These are phyloP conservation scores for Globisporangium heterothallicum DNA, from an alignment of 352 stramenopile genomes.

Conservation along the genomic window DNA sequence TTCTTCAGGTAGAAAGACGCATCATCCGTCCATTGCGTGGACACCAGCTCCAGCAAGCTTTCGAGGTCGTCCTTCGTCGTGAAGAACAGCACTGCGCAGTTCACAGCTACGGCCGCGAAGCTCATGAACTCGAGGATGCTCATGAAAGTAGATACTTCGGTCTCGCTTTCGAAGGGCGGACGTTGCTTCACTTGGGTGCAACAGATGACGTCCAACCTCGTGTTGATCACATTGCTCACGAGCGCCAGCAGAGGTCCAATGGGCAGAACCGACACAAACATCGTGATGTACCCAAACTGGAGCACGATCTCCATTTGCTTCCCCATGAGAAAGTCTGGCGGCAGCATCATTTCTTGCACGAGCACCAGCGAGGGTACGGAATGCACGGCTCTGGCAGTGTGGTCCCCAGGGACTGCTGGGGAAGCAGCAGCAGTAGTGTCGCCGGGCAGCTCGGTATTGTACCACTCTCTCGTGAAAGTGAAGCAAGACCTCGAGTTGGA, in stretches of 20 bases:
- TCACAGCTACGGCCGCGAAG: conserved; percentile 78
- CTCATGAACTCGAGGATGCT: conserved; percentile 89
- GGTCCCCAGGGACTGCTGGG: no score
- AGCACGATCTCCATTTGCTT: conserved; percentile 80
- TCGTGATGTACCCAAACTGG: conserved; percentile 93
- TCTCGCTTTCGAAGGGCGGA: conserved; percentile 68
- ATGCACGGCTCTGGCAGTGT: no score
- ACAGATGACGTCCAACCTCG: conserved; percentile 79
- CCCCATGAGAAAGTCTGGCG: conserved; percentile 59
- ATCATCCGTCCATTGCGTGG: conserved; percentile 15
- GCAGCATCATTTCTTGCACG: conserved; percentile 69
- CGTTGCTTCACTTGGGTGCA: conserved; percentile 69
- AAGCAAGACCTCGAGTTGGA: neutral
- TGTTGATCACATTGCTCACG: conserved; percentile 85
- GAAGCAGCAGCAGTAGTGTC: neutral
- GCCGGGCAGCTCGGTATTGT: conserved; percentile 30
- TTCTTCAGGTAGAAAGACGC: conserved; percentile 38
- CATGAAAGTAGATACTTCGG: conserved; percentile 90
- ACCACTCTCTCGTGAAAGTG: conserved; percentile 49
- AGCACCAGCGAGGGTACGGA: conserved; percentile 40
- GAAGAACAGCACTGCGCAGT: conserved; percentile 73
- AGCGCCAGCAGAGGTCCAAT: conserved; percentile 84
- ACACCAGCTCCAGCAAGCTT: conserved; percentile 28
- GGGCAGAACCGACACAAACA: conserved; percentile 92
- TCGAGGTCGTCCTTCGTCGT: conserved; percentile 60